phyloP scores from a whole-genome alignment of 2,329 filamentous ascomycete species.

The Beauveria rudraprayagi region DNA sequence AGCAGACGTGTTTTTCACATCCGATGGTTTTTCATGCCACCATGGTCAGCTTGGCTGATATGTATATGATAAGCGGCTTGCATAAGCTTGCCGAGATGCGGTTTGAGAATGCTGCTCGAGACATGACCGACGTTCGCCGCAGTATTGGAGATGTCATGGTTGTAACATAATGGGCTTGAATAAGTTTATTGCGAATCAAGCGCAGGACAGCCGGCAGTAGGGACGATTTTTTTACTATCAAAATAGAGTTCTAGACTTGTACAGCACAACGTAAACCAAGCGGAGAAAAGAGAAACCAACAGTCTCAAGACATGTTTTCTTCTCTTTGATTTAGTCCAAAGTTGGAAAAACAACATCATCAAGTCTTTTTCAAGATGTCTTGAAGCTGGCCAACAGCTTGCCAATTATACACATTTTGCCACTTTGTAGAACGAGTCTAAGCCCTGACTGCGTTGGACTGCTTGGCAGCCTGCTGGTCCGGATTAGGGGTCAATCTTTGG shows the following conservation, averaged over 20 bases:
- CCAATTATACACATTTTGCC: background rate
- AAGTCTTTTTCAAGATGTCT: background rate
- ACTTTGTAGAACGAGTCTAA: conserved; percentile 3
- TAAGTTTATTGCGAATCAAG: too few relatives aligned
- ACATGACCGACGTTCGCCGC: too few relatives aligned
- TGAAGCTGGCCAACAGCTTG: background rate
- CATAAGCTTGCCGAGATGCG: too few relatives aligned
- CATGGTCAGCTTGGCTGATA: too few relatives aligned
- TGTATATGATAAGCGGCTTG: too few relatives aligned
- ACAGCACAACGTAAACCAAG: background rate
- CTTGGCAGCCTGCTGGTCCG: conserved; percentile 33
- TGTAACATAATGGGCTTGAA: too few relatives aligned
- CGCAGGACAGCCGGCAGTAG: too few relatives aligned
- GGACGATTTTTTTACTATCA: background rate
- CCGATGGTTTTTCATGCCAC: too few relatives aligned
- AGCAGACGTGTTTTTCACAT: too few relatives aligned
- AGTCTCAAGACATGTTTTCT: background rate
- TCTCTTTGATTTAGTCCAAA: background rate
- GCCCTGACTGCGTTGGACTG: conserved; percentile 20
- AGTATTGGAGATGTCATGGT: too few relatives aligned
- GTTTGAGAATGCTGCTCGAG: too few relatives aligned
- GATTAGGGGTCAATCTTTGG: conserved; percentile 39
- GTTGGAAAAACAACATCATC: background rate
- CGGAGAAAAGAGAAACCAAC: background rate
- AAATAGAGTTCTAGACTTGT: background rate